Base-by-base conservation (phyloP, 768 basidiomycete species). In the Lentinula sp. region DNA sequence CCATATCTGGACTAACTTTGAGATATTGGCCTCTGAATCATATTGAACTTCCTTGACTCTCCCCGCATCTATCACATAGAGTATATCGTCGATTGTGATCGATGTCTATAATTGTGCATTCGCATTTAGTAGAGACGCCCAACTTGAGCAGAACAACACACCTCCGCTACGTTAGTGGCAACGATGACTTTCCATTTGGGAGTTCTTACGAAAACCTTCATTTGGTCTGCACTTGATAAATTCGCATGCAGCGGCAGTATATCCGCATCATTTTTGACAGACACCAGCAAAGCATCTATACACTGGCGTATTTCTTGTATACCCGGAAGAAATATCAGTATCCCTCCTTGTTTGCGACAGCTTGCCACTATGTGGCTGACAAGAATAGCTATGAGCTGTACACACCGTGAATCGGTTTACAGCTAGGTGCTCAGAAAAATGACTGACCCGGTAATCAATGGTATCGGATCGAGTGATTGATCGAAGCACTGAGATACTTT, bases 161-260 rank as follows among this genome's bases (percentile, higher is more conserved):
- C 91, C 80, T 95, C 93, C 5, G 93, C 93, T 34, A 98, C 91
- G 68, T 97, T 97, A 3, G 95, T 97, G 0, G 93, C 83, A 0
- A 86, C 91, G 48, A 97, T 86, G 32, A 96, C 82, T 71, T 96
- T 96, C 81, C 94, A 88, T 40, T 77, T 76, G 2, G 80, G 74
- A 0, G 84, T 82, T 4, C 75, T 75, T 8, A 79, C 73, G 68
- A 97, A 98, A 1, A 95, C 89, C 7, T 75, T 75, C 13, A 85
- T 83, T 70, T 98, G 95, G 67, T 97, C 94, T 11, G 88, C 85
- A 42, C 78, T 89, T 0, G 93, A 86, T 21, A 97, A 76, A 70
- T 96, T 95, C 10, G 95, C 93, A 67, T 97, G 95, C 0, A 98
- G 81, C 0, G 95, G 91, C 28, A 94, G 77, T 53, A 89, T 79